A percentile compares a stretch with the other conserved stretches of the same genome.
Conservation (phyloP, 140 eudicot species). For the Flaveria floridana region DNA sequence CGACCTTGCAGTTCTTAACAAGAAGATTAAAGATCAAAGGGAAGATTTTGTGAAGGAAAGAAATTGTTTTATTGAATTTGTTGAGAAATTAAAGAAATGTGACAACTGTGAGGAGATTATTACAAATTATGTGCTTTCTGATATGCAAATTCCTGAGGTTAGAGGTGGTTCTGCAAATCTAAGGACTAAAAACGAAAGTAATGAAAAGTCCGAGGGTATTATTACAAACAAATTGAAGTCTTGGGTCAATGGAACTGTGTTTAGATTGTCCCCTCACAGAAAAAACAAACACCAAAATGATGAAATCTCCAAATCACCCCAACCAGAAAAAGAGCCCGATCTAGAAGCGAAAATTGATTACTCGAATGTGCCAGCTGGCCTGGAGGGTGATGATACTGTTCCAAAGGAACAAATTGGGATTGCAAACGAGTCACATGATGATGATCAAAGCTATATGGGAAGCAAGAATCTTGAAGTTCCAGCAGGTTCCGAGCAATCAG, state of each 20-base stretch:
- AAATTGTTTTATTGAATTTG: slow-evolving; percentile 49
- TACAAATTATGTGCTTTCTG: slow-evolving; percentile 44
- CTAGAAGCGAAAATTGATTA: slow-evolving; percentile 36
- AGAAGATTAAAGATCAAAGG: slow-evolving; percentile 64
- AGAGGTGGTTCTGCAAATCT: slow-evolving; percentile 37
- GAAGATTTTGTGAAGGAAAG: slow-evolving; percentile 61
- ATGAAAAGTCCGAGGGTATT: slow-evolving; percentile 36
- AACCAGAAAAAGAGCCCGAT: slow-evolving; percentile 18
- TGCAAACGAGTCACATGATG: slow-evolving; percentile 33
- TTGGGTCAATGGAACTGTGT: slow-evolving; percentile 55
- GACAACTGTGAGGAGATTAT: slow-evolving; percentile 56
- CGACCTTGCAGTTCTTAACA: slow-evolving; percentile 63
- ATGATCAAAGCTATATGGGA: slow-evolving; percentile 42
- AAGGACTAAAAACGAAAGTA: slow-evolving; percentile 29
- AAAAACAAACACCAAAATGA: slow-evolving; percentile 23
- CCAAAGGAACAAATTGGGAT: slow-evolving; percentile 28
- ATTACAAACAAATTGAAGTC: slow-evolving; percentile 33
- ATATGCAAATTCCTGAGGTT: slow-evolving; percentile 42
- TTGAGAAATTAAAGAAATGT: slow-evolving; percentile 60
- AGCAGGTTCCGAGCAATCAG: slow-evolving; percentile 62
- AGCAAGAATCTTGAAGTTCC: slow-evolving; percentile 42
- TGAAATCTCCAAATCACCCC: slow-evolving; percentile 37
- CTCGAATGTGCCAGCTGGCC: slow-evolving; percentile 31
- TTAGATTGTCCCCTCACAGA: slow-evolving; percentile 54
- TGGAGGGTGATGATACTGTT: slow-evolving; percentile 24